These are phyloP conservation scores for Mitragyna speciosa DNA, from an alignment of 257 asterid genomes.

Conservation along the genomic window DNA sequence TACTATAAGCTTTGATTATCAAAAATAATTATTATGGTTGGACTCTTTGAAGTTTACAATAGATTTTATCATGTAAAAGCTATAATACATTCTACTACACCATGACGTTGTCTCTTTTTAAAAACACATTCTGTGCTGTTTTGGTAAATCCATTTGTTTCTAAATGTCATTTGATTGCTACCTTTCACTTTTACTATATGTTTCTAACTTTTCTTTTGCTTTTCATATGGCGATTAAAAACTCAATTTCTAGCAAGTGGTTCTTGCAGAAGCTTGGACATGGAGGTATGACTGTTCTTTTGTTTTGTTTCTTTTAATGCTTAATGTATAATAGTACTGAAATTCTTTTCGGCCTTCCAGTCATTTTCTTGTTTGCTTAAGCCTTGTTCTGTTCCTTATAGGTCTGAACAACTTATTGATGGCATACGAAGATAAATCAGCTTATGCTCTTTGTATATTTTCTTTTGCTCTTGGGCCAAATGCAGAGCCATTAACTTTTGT, in stretches of 20 bases:
- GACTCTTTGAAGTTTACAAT: not conserved
- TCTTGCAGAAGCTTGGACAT: constrained; percentile 87
- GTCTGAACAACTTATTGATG: constrained; percentile 85
- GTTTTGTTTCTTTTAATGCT: not conserved
- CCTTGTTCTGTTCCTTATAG: constrained; percentile 33
- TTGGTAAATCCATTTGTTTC: not conserved
- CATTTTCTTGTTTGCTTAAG: not conserved
- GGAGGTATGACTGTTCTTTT: constrained; percentile 50
- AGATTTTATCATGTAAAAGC: not conserved
- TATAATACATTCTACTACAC: not conserved
- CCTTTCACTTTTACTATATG: constrained; percentile 1
- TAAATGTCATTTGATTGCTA: not conserved
- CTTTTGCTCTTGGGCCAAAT: constrained; percentile 85
- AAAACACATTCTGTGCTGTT: not conserved
- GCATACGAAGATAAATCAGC: constrained; percentile 96
- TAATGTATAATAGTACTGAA: not conserved
- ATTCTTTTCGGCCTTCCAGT: constrained; percentile 4
- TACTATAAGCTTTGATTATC: not conserved
- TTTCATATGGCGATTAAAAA: constrained; percentile 22
- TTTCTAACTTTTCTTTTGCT: constrained; percentile 18
- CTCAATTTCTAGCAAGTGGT: constrained; percentile 78
- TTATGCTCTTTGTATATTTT: constrained; percentile 87
- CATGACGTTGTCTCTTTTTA: no score
- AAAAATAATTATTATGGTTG: not conserved
- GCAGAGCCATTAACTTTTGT: constrained; percentile 75